Base-by-base conservation (phyloP, 2,329 filamentous ascomycete genomes). In the Thielaviopsis punctulata region DNA sequence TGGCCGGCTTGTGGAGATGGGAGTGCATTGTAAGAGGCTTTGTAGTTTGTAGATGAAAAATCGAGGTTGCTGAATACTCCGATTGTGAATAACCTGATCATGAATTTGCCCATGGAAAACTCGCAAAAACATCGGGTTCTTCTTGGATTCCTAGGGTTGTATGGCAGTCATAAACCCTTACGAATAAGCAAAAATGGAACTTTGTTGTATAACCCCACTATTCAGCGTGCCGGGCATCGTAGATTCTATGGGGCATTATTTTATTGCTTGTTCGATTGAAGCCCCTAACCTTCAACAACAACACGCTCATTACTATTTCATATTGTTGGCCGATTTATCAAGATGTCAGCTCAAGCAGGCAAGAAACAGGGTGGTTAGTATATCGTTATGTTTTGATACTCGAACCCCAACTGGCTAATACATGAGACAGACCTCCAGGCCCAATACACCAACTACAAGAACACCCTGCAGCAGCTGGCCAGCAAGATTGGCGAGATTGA, bases 401-500 rank as follows among this genome's bases (percentile, higher is more conserved):
- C 21, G 21, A 51, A 53, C 45, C 52, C 15, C 47, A 47, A 30
- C 39, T n/a, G 25, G 41, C 47, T 56, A 52, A 52, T 52, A 48
- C 23, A 25, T 18, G 4, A 48, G 39, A 23, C 60, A 92, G 86
- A 92, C 64, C 77, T 92, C 59, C 86, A 92, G 68, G 69, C 74
- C 48, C 84, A 86, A 60, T 92, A 92, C 65, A 77, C 77, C 59
- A 86, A 80, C 67, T 90, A 79, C 68, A 84, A 84, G 64, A 81
- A 77, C 60, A 80, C 75, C 3, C 77, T 98, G 54, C 90, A 96
- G 68, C 86, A 92, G 63, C 80, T 98, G 61, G 92, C 92, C 25
- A 83, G 88, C 63, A 96, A 95, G 67, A 95, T 98, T 60, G 92
- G 92, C 41, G 89, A 96, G 63, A 89, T 98, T 53, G 92, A 98